These are phyloP conservation scores for button mushroom (Agaricus bisporus) DNA, from an alignment of 768 basidiomycete species.

Conservation along the genomic window DNA sequence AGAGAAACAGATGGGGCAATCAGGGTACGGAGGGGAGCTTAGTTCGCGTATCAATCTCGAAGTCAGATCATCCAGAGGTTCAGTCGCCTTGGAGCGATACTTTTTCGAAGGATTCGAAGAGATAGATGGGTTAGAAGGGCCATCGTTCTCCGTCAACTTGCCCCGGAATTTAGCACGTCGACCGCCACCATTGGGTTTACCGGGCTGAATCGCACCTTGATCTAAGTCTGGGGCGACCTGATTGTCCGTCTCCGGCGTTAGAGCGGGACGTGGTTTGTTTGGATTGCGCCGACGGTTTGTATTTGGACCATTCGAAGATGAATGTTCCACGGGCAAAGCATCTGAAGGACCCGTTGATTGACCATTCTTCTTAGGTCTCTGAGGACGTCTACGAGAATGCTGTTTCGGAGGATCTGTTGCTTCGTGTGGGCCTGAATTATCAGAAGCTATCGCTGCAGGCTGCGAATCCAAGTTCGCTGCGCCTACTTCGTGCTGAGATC, in stretches of 20 bases:
- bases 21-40: conserved; percentile 64
- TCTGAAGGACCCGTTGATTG: background rate
- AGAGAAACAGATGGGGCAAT: conserved; percentile 83
- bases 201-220: background rate
- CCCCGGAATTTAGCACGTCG: conserved; percentile 21
- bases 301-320: background rate
- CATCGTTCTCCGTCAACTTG: conserved; percentile 16
- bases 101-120: conserved; percentile 11
- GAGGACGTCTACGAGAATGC: conserved; percentile 2
- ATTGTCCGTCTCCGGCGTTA: background rate
- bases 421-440: background rate
- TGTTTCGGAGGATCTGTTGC: background rate
- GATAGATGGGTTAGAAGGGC: background rate
- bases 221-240: background rate
- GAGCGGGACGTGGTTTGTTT: background rate
- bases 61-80: conserved; percentile 54
- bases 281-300: background rate
- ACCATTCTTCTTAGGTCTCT: background rate
- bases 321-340: background rate
- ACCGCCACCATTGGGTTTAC: background rate
- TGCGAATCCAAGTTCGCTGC: background rate
- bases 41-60: conserved; percentile 64
- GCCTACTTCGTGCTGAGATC: background rate
- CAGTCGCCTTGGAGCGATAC: conserved; percentile 7
- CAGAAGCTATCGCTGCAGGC: background rate